Conservation (phyloP, 2,329 filamentous ascomycete species). For the Hysterium pulicare region DNA sequence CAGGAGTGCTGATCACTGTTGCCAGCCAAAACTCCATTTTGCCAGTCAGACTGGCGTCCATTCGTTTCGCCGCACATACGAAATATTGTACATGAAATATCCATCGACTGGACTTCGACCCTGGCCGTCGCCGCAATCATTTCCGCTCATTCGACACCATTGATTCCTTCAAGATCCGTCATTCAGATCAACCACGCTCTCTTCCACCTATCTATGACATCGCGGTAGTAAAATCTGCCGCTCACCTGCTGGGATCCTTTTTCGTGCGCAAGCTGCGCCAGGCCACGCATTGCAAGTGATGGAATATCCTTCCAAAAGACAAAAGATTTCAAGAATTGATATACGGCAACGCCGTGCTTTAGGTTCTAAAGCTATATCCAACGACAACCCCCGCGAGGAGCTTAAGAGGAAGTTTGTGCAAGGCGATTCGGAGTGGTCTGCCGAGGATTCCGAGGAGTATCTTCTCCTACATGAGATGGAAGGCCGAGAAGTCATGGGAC, state of each 20-base stretch:
- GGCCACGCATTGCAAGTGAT: constrained; percentile 19
- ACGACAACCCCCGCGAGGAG: constrained; percentile 8
- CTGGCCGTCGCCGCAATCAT: constrained; percentile 24
- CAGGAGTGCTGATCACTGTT: constrained; percentile 25
- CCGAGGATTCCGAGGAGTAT: constrained; percentile 12
- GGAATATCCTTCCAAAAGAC: constrained; percentile 25
- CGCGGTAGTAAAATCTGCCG: constrained; percentile 16
- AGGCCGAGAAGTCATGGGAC: constrained; percentile 25
- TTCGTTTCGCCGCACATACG: constrained; percentile 35
- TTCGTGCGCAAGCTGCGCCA: constrained; percentile 16
- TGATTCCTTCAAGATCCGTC: constrained; percentile 1
- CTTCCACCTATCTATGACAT: constrained; percentile 18
- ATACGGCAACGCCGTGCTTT: constrained; percentile 20
- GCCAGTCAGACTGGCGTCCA: constrained; percentile 40
- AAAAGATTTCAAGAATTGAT: constrained; percentile 21
- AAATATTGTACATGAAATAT: constrained; percentile 16
- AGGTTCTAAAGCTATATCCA: constrained; percentile 11
- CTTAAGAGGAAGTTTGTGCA: constrained; percentile 13
- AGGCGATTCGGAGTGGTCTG: constrained; percentile 9
- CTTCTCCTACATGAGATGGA: constrained; percentile 18
- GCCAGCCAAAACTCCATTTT: constrained; percentile 23
- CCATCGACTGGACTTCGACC: constrained; percentile 37
- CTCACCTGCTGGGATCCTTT: constrained; percentile 13
- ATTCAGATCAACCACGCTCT: constrained; percentile 12
- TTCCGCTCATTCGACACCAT: constrained; percentile 29